Base-by-base conservation (phyloP, 805 yeast species). In the Starmera dryadoides region DNA sequence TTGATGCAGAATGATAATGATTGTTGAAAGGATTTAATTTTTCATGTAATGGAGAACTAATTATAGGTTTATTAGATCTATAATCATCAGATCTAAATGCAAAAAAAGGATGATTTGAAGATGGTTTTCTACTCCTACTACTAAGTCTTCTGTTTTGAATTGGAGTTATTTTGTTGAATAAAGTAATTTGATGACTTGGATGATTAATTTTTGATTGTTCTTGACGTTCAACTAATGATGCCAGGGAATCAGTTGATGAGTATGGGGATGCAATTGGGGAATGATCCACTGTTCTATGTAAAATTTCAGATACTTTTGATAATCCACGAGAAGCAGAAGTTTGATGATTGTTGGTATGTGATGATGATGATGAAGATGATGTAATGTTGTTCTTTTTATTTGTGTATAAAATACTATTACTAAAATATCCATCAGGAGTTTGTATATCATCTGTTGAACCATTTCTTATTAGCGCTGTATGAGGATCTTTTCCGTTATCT, bases 151-250 rank as follows among this genome's bases (percentile, higher is more conserved):
- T 25, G 10, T 25, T 8, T n/a, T 25, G 28, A 25, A 25, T 4
- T n/a, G 10, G 28, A 25, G n/a, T n/a, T 25, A n/a, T 11, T 10
- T 12, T 25, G 28, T 25, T 25, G 28, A 25, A 25, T 25, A 25
- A 25, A 5, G 28, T 25, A 4, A 11, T 8, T n/a, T 63, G 66
- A 45, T 67, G 72, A 30, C 52, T 46, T 22, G 73, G 73, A 44
- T 68, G 67, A 37, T 62, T 66, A 44, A 68, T 54, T 49, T 66
- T 69, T 40, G 61, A 56, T 36, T 59, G 49, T 35, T 64, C 58
- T 41, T 66, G 71, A 33, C 62, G 60, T 41, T 68, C 73, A 20
- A 68, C 48, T 26, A 68, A 45, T 36, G 68, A 47, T 22, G 61
- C 60, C 36, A 63, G 46, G 2, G 68, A 60, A 34, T 64, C 69